Percentiles rank a stretch among this genome's conserved stretches.
Conservation (phyloP, 768 basidiomycete genomes). For the Tulasnella sp. region DNA sequence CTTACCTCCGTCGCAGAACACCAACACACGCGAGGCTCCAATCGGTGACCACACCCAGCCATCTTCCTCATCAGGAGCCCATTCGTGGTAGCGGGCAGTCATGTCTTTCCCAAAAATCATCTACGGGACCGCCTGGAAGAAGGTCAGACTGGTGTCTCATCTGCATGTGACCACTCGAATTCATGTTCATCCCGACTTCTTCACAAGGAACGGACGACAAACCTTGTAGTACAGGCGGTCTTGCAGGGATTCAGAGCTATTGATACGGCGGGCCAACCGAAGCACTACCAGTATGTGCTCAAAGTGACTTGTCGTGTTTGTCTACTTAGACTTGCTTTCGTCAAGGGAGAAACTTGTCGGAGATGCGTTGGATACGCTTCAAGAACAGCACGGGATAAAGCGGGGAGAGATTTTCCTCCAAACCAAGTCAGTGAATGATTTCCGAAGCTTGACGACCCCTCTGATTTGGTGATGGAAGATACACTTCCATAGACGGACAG, state of each 20-base stretch:
- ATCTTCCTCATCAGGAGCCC: not conserved
- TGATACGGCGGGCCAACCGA: slow-evolving; percentile 72
- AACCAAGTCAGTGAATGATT: slow-evolving; percentile 61
- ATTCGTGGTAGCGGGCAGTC: not conserved
- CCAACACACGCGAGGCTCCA: not conserved
- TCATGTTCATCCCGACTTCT: not conserved
- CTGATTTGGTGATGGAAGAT: slow-evolving; percentile 50
- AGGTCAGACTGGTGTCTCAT: slow-evolving; percentile 22
- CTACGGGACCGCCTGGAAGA: slow-evolving; percentile 50
- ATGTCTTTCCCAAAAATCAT: slow-evolving; percentile 43
- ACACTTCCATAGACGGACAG: slow-evolving; percentile 74
- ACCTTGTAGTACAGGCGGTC: slow-evolving; percentile 71
- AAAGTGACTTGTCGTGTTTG: not conserved
- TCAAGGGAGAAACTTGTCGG: slow-evolving; percentile 80
- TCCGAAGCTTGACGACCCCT: not conserved
- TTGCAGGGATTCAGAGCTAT: slow-evolving; percentile 77
- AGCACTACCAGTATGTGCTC: slow-evolving; percentile 64
- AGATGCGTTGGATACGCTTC: slow-evolving; percentile 62
- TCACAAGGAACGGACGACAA: slow-evolving; percentile 57
- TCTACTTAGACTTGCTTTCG: not conserved
- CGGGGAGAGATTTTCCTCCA: slow-evolving; percentile 77
- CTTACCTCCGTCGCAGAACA: not conserved
- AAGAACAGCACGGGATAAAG: slow-evolving; percentile 60
- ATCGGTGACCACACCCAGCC: not conserved
- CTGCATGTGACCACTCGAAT: not conserved